phyloP scores from a whole-genome alignment of 2,329 filamentous ascomycete species.

The Cucurbitaria berberidis region DNA sequence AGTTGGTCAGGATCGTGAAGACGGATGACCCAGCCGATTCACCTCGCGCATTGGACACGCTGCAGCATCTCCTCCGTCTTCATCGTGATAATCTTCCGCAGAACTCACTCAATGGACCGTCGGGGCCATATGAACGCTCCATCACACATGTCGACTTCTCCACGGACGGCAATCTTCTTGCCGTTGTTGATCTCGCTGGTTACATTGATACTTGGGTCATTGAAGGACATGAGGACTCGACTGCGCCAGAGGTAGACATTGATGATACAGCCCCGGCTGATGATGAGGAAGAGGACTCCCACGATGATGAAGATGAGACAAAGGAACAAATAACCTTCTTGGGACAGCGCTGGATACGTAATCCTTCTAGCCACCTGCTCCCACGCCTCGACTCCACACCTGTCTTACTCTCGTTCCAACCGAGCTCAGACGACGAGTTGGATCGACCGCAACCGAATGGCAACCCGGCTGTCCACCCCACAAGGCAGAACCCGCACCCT shows the following conservation, averaged over 20 bases:
- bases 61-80: slow-evolving; percentile 49
- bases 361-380: slow-evolving; percentile 65
- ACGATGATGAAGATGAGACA: slow-evolving; percentile 56
- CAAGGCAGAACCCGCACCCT: slow-evolving; percentile 58
- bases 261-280: slow-evolving; percentile 39
- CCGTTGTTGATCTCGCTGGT: slow-evolving; percentile 80
- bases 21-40: slow-evolving; percentile 49
- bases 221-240: slow-evolving; percentile 61
- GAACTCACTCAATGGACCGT: slow-evolving; percentile 63
- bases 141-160: slow-evolving; percentile 81
- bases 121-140: slow-evolving; percentile 77
- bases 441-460: slow-evolving; percentile 47
- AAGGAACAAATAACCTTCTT: slow-evolving; percentile 57
- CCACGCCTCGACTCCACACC: slow-evolving; percentile 55
- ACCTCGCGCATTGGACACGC: slow-evolving; percentile 46
- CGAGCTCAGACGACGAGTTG: slow-evolving; percentile 30
- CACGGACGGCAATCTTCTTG: slow-evolving; percentile 77
- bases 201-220: slow-evolving; percentile 87
- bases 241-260: slow-evolving; percentile 50
- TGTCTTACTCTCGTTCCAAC: slow-evolving; percentile 56
- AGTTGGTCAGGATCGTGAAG: slow-evolving; percentile 55
- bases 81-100: slow-evolving; percentile 33
- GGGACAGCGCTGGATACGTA: slow-evolving; percentile 75
- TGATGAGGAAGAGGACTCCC: slow-evolving; percentile 42
- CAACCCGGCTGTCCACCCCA: slow-evolving; percentile 58